Conservation (phyloP, 2,329 filamentous ascomycete species). For the Colletotrichum sp. region DNA sequence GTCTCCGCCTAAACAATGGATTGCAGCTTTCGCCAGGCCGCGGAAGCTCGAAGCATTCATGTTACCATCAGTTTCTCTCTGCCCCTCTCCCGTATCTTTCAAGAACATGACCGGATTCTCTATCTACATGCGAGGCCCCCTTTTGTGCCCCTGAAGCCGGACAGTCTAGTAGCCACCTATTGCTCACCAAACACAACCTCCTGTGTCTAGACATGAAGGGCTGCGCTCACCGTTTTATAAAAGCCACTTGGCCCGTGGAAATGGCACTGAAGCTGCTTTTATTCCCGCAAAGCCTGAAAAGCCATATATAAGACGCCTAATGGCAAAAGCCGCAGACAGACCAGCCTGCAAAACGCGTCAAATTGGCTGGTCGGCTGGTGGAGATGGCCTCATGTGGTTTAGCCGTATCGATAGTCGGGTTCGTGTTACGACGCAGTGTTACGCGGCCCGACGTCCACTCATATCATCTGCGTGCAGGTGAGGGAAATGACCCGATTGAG, state of each 20-base stretch:
- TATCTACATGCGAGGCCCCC: background rate
- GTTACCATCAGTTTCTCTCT: no score
- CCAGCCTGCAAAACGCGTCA: background rate
- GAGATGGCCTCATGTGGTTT: background rate
- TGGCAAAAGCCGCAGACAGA: background rate
- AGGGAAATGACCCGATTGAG: background rate
- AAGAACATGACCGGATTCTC: background rate
- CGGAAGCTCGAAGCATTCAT: no score
- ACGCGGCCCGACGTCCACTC: background rate
- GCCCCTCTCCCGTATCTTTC: background rate
- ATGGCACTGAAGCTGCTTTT: accelerated
- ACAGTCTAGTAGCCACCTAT: background rate
- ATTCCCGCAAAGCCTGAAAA: background rate
- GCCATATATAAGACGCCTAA: background rate
- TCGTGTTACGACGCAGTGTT: background rate
- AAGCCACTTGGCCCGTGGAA: accelerated
- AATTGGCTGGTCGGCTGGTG: background rate
- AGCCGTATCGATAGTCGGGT: background rate
- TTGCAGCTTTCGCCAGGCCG: background rate
- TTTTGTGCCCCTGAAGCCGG: background rate
- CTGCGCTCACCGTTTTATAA: accelerated
- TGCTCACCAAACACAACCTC: background rate
- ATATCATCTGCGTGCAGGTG: background rate
- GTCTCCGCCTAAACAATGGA: background rate
- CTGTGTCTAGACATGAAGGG: background rate